These are phyloP conservation scores for Arthrobotrys conoides DNA, from an alignment of 2,329 filamentous ascomycete species.

Conservation along the genomic window DNA sequence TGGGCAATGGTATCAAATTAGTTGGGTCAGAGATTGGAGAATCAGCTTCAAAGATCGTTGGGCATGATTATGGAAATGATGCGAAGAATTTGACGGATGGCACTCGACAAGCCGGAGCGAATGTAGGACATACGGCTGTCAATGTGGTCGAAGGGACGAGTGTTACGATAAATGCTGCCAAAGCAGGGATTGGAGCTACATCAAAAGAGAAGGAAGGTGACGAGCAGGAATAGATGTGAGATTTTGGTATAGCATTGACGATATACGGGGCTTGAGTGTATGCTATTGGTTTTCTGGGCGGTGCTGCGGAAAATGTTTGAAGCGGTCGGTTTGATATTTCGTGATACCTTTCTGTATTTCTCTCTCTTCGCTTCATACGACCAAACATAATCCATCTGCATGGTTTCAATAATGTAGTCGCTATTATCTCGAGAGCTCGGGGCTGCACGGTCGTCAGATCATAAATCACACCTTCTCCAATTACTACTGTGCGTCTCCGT, in stretches of 20 bases:
- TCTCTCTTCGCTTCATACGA: not conserved
- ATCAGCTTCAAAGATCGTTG: conserved; percentile 44
- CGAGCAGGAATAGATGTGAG: not conserved
- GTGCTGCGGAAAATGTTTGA: not conserved
- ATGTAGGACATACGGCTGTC: conserved; percentile 47
- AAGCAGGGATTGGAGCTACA: conserved; percentile 59
- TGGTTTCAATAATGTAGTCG: not conserved
- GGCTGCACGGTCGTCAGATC: too few relatives aligned
- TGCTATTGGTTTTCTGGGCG: not conserved
- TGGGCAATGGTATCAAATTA: conserved; percentile 46
- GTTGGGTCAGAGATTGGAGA: conserved; percentile 57
- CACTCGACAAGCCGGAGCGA: conserved; percentile 43
- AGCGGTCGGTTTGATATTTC: not conserved
- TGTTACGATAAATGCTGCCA: conserved; percentile 57
- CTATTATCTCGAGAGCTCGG: not conserved
- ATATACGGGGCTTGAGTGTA: not conserved
- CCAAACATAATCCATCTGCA: not conserved
- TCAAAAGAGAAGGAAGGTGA: conserved; percentile 8
- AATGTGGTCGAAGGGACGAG: conserved; percentile 61
- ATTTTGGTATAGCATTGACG: not conserved
- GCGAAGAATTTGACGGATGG: conserved; percentile 61
- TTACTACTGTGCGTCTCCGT: too few relatives aligned
- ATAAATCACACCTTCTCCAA: too few relatives aligned
- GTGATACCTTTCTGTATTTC: conserved; percentile 26
- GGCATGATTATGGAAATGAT: conserved; percentile 61